phyloP scores from a whole-genome alignment of 495 filamentous ascomycete species.

The Diplogelasinospora grovesii region DNA sequence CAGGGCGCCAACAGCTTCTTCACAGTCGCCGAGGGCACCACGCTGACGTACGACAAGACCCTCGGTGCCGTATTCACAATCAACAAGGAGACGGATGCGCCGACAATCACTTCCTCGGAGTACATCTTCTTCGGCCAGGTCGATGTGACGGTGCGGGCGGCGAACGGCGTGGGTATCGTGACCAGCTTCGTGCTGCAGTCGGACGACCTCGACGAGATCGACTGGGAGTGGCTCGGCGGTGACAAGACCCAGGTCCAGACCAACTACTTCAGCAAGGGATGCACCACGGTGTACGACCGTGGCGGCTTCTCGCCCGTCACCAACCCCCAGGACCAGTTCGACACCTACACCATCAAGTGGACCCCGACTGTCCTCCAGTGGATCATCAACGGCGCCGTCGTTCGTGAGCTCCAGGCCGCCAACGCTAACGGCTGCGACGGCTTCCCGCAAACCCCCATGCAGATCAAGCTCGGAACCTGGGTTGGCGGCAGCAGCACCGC shows the following conservation, averaged over 20 bases:
- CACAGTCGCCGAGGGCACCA: conserved; percentile 55
- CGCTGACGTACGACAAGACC: conserved; percentile 53
- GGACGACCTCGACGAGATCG: conserved; percentile 90
- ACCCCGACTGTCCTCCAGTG: conserved; percentile 67
- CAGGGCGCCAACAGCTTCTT: conserved; percentile 60
- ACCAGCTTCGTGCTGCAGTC: conserved; percentile 85
- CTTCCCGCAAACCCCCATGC: conserved; percentile 89
- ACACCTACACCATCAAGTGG: conserved; percentile 91
- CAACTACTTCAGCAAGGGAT: conserved; percentile 95
- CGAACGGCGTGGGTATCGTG: conserved; percentile 64
- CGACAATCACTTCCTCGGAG: conserved; percentile 60
- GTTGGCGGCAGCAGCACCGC: conserved; percentile 66
- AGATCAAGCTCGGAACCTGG: conserved; percentile 83
- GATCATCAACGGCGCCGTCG: conserved; percentile 66
- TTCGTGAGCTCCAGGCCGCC: conserved; percentile 62
- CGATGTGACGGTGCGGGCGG: conserved; percentile 58
- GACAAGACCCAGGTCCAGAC: conserved; percentile 63
- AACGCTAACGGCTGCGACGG: conserved; percentile 52
- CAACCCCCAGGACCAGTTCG: conserved; percentile 57
- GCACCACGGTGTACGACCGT: conserved; percentile 65
- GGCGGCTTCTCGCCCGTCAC: conserved; percentile 57
- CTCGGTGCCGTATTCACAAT: conserved; percentile 74
- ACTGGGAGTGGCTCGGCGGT: conserved; percentile 78
- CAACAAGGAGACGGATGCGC: conserved; percentile 65
- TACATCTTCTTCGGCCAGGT: conserved; percentile 80